Evolutionary conservation across 1,284 basidiomycete genomes (phyloP), one percentile per base, ranked within the genome.

Genomic region (Salmacisia buchloeana): DNA sequence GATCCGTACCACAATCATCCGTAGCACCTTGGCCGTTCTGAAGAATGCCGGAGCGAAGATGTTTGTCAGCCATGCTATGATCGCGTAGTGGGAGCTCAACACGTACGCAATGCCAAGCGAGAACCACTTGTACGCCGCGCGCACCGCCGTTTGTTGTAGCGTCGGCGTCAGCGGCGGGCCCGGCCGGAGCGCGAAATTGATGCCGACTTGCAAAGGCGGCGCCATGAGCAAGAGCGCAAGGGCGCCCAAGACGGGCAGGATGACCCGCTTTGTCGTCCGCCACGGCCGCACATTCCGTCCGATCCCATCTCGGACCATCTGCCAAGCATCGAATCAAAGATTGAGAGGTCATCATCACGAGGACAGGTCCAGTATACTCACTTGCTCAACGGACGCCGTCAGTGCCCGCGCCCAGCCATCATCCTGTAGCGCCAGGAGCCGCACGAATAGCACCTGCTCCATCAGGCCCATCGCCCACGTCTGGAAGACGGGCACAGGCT

Each of bases 401-500:
- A 54, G 34, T 9, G 18, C 7, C 29, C 34, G 49, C 1, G 49
- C 49, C 49, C 49, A 54, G 12, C 25, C 27, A 33, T 54, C 49
- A 31, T 54, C 34, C 21, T 54, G 49, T 3, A 54, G 25, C 49
- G 29, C 25, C 18, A 54, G 12, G 29, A 54, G 3, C 3, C 49
- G 49, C 0, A 61, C 49, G 10, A 72, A 60, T 25, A 74, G 52
- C 29, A 57, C 39, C 6, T 63, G 43, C 25, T 62, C 64, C 29
- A 66, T 39, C 7, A 63, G 52, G 18, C 65, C 65, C 45, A 63
- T 65, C 59, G 23, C 61, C 63, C 29, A 71, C 35, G n/a, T 71
- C 61, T 68, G 63, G 21, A 61, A 31, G 13, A 64, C 54, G 1
- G 59, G 45, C 21, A 59, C 38, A 34, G 49, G 49, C 29, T 54